Evolutionary conservation across 2,329 filamentous ascomycete species (phyloP).

Genomic region (Coniochaeta pulveracea): DNA sequence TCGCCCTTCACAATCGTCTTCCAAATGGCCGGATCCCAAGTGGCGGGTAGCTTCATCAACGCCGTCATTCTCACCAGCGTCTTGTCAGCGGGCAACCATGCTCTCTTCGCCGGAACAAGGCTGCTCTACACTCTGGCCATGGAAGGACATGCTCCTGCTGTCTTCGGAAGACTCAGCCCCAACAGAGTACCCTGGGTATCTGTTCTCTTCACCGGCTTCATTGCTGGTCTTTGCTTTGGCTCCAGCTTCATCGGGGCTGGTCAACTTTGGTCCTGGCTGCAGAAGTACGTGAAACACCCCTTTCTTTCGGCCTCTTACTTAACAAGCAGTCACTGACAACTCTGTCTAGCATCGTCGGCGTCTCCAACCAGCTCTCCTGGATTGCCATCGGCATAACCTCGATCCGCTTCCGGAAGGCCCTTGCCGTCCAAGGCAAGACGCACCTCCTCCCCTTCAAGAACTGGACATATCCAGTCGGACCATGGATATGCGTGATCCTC

Average conservation of each 20-base stretch:
- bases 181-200: slow-evolving; percentile 40
- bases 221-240: slow-evolving; percentile 50
- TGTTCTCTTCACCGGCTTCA: slow-evolving; percentile 39
- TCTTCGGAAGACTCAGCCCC: slow-evolving; percentile 39
- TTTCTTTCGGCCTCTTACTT: slow-evolving; percentile 8
- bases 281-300: slow-evolving; percentile 36
- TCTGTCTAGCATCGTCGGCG: slow-evolving; percentile 42
- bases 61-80: slow-evolving; percentile 49
- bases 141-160: slow-evolving; percentile 41
- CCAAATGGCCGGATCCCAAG: slow-evolving; percentile 39
- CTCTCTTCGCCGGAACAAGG: slow-evolving; percentile 43
- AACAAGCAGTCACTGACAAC: slow-evolving; percentile 2
- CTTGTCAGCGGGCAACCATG: slow-evolving; percentile 47
- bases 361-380: slow-evolving; percentile 58
- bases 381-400: slow-evolving; percentile 53
- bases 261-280: slow-evolving; percentile 54
- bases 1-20: slow-evolving; percentile 57
- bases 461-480: slow-evolving; percentile 55
- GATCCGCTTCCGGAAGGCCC: slow-evolving; percentile 49
- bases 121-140: slow-evolving; percentile 45
- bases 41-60: slow-evolving; percentile 47
- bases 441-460: slow-evolving; percentile 53
- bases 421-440: slow-evolving; percentile 46
- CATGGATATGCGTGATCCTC: slow-evolving; percentile 42
- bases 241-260: slow-evolving; percentile 55